Conservation (phyloP, 2,329 filamentous ascomycete species). For the Aureobasidium sp. region DNA sequence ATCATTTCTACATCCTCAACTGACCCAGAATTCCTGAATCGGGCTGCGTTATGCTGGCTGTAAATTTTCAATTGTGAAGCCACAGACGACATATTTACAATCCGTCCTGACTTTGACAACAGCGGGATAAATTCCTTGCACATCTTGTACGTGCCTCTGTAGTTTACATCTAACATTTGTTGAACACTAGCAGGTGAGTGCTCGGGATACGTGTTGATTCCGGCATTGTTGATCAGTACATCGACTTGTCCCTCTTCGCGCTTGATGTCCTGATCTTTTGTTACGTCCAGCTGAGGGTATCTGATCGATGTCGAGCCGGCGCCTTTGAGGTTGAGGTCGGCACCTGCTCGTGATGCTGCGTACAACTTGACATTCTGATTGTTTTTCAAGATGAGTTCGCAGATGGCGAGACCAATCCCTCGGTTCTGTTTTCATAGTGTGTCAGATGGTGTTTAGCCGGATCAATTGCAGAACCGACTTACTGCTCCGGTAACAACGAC, state of each 20-base stretch:
- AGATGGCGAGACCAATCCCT: constrained; percentile 32
- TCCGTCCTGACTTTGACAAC: constrained; percentile 25
- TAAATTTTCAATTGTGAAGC: constrained; percentile 29
- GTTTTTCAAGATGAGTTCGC: constrained; percentile 26
- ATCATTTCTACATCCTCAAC: constrained; percentile 27
- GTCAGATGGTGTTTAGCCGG: neutral
- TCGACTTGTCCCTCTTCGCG: constrained; percentile 21
- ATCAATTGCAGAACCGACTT: constrained; percentile 10
- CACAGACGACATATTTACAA: constrained; percentile 33
- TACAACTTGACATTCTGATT: constrained; percentile 25
- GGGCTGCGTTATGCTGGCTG: constrained; percentile 22
- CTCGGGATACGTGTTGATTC: constrained; percentile 27
- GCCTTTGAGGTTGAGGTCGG: constrained; percentile 24
- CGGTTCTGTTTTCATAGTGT: constrained; percentile 27
- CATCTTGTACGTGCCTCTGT: constrained; percentile 31
- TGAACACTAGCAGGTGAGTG: constrained; percentile 26
- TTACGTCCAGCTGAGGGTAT: constrained; percentile 30
- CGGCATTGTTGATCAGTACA: constrained; percentile 34
- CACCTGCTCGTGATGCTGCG: constrained; percentile 29
- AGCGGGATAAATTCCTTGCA: constrained; percentile 29
- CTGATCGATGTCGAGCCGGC: constrained; percentile 19
- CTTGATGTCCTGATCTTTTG: constrained; percentile 23
- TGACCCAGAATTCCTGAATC: constrained; percentile 23
- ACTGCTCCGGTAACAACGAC: constrained; percentile 32
- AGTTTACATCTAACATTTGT: constrained; percentile 32